phyloP scores from a whole-genome alignment of 257 asterid genomes.

The Cynanchum wilfordii region DNA sequence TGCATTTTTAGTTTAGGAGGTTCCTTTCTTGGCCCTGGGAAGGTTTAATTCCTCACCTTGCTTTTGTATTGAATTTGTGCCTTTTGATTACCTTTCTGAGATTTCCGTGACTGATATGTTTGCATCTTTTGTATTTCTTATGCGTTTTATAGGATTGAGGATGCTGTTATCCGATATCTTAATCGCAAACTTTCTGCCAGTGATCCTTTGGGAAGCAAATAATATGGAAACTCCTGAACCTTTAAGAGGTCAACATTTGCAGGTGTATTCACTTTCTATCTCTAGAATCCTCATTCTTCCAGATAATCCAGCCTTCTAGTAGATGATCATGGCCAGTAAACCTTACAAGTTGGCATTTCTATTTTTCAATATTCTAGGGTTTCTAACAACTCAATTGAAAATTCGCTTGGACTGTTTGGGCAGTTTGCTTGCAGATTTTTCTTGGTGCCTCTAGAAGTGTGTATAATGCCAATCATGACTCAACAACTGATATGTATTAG shows the following conservation, averaged over 20 bases:
- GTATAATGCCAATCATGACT: background rate
- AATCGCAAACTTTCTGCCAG: constrained; percentile 55
- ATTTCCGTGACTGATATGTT: background rate
- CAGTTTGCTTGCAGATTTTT: background rate
- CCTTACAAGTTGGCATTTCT: background rate
- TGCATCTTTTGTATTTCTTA: constrained; percentile 5
- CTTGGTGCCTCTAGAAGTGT: background rate
- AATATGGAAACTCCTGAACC: background rate
- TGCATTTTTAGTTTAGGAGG: background rate
- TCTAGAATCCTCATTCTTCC: background rate
- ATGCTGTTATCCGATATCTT: constrained; percentile 65
- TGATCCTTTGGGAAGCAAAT: constrained; percentile 22
- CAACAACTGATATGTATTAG: background rate
- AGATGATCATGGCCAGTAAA: background rate
- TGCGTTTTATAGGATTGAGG: constrained; percentile 50
- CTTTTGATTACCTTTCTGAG: background rate
- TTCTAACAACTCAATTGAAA: background rate
- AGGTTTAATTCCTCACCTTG: background rate
- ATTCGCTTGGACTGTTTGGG: background rate
- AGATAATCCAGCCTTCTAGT: background rate
- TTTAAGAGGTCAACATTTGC: background rate
- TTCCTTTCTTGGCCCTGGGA: background rate
- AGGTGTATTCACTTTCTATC: background rate
- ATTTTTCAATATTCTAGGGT: background rate
- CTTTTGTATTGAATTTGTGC: background rate